A percentile compares a stretch with the other conserved stretches of the same genome.
phyloP scores from a whole-genome alignment of 306 rosid genomes.

The Citrullus mucosospermus region DNA sequence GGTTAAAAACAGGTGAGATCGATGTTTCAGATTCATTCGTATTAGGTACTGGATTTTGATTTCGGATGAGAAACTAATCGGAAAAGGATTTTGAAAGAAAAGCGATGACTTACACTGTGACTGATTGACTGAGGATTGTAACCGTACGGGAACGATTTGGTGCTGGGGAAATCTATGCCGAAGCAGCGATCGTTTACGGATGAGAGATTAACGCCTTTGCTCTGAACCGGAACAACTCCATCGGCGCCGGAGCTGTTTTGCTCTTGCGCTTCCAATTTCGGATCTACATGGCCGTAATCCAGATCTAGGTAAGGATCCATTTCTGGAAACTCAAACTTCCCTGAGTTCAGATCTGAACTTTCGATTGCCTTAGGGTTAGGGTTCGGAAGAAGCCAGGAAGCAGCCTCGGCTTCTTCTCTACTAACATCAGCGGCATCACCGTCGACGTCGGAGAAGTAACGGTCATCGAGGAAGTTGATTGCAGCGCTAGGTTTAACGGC shows the following conservation, averaged over 20 bases:
- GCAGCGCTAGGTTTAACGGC: constrained; percentile 5
- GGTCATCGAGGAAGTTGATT: constrained; percentile 35
- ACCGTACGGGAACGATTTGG: constrained; percentile 45
- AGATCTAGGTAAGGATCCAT: constrained; percentile 65
- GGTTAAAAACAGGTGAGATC: background rate
- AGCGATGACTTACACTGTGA: constrained; percentile 54
- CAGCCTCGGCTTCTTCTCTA: constrained; percentile 85
- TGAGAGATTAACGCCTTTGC: constrained; percentile 16
- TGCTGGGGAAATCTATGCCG: constrained; percentile 28
- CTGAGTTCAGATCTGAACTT: constrained; percentile 47
- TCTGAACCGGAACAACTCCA: constrained; percentile 72
- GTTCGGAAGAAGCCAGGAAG: constrained; percentile 78
- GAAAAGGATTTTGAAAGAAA: too few relatives aligned
- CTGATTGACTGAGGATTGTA: constrained; percentile 37
- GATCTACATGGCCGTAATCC: constrained; percentile 45
- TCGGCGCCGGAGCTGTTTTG: constrained; percentile 58
- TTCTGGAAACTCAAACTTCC: constrained; percentile 35
- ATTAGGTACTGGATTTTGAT: background rate
- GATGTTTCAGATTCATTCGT: background rate
- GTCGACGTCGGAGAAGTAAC: constrained; percentile 44
- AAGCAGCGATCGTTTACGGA: constrained; percentile 22
- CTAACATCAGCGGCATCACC: constrained; percentile 44
- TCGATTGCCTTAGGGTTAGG: constrained; percentile 34
- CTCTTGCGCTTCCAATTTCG: constrained; percentile 42
- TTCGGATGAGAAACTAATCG: background rate